Evolutionary conservation across 2,329 filamentous ascomycete species (phyloP).

Genomic region (Lecanosticta acicola): DNA sequence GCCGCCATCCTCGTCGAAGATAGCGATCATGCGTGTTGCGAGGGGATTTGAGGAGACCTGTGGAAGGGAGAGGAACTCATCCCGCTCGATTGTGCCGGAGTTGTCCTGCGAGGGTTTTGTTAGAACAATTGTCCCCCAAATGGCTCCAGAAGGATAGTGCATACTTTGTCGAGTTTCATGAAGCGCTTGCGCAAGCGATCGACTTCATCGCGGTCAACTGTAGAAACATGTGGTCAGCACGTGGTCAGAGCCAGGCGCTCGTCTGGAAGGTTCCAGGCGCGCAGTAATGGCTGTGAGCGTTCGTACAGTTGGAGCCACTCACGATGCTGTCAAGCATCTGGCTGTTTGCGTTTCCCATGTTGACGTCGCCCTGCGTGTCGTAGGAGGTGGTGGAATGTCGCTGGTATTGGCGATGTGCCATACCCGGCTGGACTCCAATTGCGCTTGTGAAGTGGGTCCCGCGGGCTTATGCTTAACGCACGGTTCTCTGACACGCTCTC

Average conservation of each 20-base stretch:
- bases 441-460: neutral
- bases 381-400: neutral
- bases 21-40: slow-evolving; percentile 97
- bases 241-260: too few relatives aligned
- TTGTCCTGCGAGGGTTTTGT: slow-evolving; percentile 62
- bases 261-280: neutral
- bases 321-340: slow-evolving; percentile 91
- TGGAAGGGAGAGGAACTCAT: slow-evolving; percentile 93
- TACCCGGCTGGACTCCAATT: neutral
- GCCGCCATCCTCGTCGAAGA: slow-evolving; percentile 97
- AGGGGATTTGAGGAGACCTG: slow-evolving; percentile 98
- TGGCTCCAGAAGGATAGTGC: slow-evolving; percentile 16
- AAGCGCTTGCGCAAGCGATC: slow-evolving; percentile 93
- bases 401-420: neutral
- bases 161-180: slow-evolving; percentile 97
- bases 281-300: neutral
- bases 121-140: slow-evolving; percentile 7
- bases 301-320: slow-evolving; percentile 87
- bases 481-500: neutral
- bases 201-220: slow-evolving; percentile 96
- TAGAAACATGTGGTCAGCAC: slow-evolving; percentile 14
- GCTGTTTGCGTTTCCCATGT: slow-evolving; percentile 52
- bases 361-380: slow-evolving; percentile 14
- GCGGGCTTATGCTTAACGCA: neutral
- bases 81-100: slow-evolving; percentile 95